These are phyloP conservation scores for Backusella tarrabulga DNA, from an alignment of 192 early-diverging fungal genomes.

Conservation along the genomic window DNA sequence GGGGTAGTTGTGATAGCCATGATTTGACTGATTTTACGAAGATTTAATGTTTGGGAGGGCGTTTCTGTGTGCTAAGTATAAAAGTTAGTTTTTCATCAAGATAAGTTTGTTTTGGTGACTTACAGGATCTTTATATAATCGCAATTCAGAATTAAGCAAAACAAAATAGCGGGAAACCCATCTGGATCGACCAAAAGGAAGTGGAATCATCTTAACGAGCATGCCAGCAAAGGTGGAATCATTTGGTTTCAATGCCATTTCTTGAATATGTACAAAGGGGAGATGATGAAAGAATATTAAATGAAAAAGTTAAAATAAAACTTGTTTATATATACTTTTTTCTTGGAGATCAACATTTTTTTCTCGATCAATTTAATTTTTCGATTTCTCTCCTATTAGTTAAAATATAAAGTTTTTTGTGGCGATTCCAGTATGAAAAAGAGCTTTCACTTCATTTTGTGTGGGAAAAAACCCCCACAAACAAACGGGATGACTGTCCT, in stretches of 20 bases:
- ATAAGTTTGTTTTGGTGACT: background rate
- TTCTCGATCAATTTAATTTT: too few species aligned
- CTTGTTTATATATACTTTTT: background rate
- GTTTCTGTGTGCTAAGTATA: conserved; percentile 14
- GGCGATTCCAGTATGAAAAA: background rate
- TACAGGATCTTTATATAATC: conserved; percentile 27
- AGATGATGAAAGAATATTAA: background rate
- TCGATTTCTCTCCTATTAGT: background rate
- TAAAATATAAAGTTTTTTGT: background rate
- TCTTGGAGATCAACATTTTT: background rate
- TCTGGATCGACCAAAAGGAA: conserved; percentile 17
- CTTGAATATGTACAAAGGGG: background rate
- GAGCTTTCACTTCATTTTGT: background rate
- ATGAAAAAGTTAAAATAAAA: background rate
- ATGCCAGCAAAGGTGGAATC: conserved; percentile 7
- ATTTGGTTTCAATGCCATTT: background rate
- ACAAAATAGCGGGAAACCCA: conserved; percentile 28
- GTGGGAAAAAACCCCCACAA: background rate
- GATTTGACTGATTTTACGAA: conserved; percentile 7
- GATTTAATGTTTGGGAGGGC: conserved; percentile 6
- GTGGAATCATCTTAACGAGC: conserved; percentile 10
- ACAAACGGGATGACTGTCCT: background rate
- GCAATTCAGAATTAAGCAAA: conserved; percentile 23
- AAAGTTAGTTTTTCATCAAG: background rate
- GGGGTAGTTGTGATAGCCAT: conserved; percentile 4